Evolutionary conservation across 345 rosid species (phyloP).

Genomic region (Aquilaria yunnanensis): DNA sequence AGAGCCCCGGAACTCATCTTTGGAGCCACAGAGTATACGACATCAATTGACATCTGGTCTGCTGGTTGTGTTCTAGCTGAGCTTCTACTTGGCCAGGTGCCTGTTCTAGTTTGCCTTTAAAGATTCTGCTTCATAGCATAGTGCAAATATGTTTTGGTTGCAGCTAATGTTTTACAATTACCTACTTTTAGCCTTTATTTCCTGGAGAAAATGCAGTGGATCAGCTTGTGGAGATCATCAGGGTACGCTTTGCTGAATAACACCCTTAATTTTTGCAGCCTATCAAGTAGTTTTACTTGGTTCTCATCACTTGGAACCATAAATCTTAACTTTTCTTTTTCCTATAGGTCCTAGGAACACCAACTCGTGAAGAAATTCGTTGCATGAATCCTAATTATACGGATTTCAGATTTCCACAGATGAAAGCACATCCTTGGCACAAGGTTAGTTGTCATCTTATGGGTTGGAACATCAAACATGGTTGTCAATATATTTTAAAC

Average conservation of each 20-base stretch:
- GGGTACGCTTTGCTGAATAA: conserved; percentile 30
- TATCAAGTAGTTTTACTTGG: too few species aligned
- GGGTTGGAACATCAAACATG: too few species aligned
- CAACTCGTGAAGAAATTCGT: conserved; percentile 89
- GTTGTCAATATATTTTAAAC: too few species aligned
- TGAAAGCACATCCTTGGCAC: conserved; percentile 93
- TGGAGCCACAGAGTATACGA: conserved; percentile 67
- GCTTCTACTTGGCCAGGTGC: conserved; percentile 70
- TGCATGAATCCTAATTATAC: conserved; percentile 95
- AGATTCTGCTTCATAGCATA: neutral
- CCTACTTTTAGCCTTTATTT: conserved; percentile 58
- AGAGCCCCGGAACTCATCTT: conserved; percentile 72
- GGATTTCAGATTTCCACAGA: conserved; percentile 86
- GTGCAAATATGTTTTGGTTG: conserved; percentile 6
- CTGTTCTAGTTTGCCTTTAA: neutral
- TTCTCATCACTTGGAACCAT: neutral
- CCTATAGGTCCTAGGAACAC: conserved; percentile 85
- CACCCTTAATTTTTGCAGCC: neutral
- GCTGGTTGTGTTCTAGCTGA: conserved; percentile 79
- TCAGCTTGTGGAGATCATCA: conserved; percentile 94
- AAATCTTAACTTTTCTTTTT: conserved; percentile 10
- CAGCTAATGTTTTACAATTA: neutral
- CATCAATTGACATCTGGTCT: conserved; percentile 70
- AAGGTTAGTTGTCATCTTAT: conserved; percentile 34
- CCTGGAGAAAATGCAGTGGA: conserved; percentile 95